Evolutionary conservation across 371 early-diverging fungal genomes (phyloP).

Genomic region (Mucor irregularis): DNA sequence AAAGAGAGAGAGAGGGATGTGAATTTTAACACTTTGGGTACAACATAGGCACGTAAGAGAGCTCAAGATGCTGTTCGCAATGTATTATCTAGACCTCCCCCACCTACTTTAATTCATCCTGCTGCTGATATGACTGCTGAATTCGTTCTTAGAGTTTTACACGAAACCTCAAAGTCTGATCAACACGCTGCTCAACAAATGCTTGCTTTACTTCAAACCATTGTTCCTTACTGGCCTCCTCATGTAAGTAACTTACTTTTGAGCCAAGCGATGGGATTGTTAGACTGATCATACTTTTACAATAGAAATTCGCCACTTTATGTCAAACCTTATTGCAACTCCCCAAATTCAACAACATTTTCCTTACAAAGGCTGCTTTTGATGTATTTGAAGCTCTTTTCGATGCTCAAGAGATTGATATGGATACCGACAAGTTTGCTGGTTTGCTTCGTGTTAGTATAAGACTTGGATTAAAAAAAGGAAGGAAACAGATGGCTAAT

Average conservation of each 20-base stretch:
- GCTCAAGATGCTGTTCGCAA: conserved; percentile 82
- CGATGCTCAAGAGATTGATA: conserved; percentile 51
- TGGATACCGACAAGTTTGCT: conserved; percentile 62
- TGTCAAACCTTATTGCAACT: conserved; percentile 78
- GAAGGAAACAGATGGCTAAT: not conserved
- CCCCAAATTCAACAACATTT: conserved; percentile 82
- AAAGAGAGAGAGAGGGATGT: not conserved
- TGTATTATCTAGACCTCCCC: conserved; percentile 73
- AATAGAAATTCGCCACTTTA: conserved; percentile 60
- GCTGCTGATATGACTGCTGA: conserved; percentile 75
- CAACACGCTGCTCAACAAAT: conserved; percentile 75
- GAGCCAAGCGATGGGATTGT: no score
- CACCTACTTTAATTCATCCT: conserved; percentile 79
- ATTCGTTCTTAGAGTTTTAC: conserved; percentile 68
- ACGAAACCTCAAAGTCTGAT: conserved; percentile 68
- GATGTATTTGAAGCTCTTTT: conserved; percentile 76
- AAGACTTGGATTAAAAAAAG: conserved; percentile 26
- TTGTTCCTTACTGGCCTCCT: conserved; percentile 74
- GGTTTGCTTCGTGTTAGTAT: conserved; percentile 39
- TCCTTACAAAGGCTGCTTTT: conserved; percentile 81
- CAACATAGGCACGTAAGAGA: conserved; percentile 60
- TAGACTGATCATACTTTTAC: not conserved
- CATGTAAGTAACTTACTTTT: conserved; percentile 41
- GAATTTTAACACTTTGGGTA: not conserved
- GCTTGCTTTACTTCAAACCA: conserved; percentile 74